Evolutionary conservation across 2,329 filamentous ascomycete genomes (phyloP).

Genomic region (Diaporthe sp.): DNA sequence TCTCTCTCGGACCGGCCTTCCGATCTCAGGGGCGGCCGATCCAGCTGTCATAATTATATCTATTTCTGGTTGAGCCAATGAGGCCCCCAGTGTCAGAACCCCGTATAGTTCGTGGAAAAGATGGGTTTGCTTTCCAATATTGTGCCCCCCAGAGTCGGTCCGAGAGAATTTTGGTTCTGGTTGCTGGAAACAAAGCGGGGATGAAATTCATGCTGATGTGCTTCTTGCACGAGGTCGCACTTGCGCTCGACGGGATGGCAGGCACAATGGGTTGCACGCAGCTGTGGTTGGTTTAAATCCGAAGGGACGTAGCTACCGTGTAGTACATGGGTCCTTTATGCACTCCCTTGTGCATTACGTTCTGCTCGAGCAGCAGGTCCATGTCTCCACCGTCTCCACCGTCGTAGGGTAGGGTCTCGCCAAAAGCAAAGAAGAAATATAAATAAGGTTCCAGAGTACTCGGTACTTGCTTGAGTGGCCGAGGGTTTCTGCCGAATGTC

Average conservation of each 20-base stretch:
- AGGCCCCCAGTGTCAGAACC: neutral
- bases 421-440: neutral
- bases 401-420: neutral
- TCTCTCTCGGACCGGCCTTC: constrained; percentile 18
- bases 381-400: neutral
- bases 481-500: constrained; percentile 28
- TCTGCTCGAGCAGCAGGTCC: neutral
- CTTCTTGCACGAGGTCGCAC: neutral
- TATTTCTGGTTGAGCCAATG: constrained; percentile 3
- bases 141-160: neutral
- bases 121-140: neutral
- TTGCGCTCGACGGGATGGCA: constrained; percentile 19
- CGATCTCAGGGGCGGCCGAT: constrained; percentile 2
- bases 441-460: neutral
- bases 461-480: constrained; percentile 16
- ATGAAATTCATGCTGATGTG: constrained; percentile 21
- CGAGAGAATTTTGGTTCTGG: neutral
- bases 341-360: neutral
- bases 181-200: constrained; percentile 10
- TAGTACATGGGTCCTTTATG: neutral
- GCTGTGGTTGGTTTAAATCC: constrained; percentile 3
- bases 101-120: constrained; percentile 21
- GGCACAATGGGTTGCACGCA: constrained; percentile 9
- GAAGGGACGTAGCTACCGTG: neutral
- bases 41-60: neutral